phyloP scores from a whole-genome alignment of 495 filamentous ascomycete species.

The Penicillium herquei region DNA sequence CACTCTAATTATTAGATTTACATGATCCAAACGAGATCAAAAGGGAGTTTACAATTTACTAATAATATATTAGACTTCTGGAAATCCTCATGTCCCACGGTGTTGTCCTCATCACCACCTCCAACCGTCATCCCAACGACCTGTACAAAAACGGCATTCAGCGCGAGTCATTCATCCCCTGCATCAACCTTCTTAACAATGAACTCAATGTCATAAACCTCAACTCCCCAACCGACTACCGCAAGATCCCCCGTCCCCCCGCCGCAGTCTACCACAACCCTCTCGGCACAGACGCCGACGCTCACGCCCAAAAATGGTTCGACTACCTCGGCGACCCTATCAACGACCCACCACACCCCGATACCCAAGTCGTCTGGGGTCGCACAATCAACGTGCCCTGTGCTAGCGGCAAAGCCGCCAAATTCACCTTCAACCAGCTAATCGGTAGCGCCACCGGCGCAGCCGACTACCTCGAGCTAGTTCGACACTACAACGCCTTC shows the following conservation, averaged over 20 bases:
- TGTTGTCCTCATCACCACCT: conserved; percentile 93
- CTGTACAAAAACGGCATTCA: conserved; percentile 98
- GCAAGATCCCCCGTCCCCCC: conserved; percentile 90
- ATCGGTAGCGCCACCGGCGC: conserved; percentile 85
- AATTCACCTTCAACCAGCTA: conserved; percentile 86
- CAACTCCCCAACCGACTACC: conserved; percentile 93
- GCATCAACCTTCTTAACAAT: conserved; percentile 85
- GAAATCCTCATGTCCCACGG: conserved; percentile 92
- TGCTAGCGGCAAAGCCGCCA: conserved; percentile 83
- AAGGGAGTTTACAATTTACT: not conserved
- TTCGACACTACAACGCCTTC: conserved; percentile 87
- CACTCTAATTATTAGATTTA: not conserved
- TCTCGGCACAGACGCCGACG: conserved; percentile 70
- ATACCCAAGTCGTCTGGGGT: conserved; percentile 89
- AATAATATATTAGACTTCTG: conserved; percentile 57
- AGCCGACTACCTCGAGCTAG: conserved; percentile 92
- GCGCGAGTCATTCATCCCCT: conserved; percentile 90
- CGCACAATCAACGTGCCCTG: conserved; percentile 81
- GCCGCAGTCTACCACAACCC: conserved; percentile 91
- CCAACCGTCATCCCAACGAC: conserved; percentile 94
- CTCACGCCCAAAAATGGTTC: conserved; percentile 93
- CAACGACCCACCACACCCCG: conserved; percentile 69
- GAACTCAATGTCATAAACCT: conserved; percentile 87
- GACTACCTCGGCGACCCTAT: conserved; percentile 83
- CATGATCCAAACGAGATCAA: not conserved